Percentiles rank a stretch among this genome's conserved stretches.
Evolutionary conservation across 2,329 filamentous ascomycete genomes (phyloP).

Genomic region (Aotearoamyces nothofagi): DNA sequence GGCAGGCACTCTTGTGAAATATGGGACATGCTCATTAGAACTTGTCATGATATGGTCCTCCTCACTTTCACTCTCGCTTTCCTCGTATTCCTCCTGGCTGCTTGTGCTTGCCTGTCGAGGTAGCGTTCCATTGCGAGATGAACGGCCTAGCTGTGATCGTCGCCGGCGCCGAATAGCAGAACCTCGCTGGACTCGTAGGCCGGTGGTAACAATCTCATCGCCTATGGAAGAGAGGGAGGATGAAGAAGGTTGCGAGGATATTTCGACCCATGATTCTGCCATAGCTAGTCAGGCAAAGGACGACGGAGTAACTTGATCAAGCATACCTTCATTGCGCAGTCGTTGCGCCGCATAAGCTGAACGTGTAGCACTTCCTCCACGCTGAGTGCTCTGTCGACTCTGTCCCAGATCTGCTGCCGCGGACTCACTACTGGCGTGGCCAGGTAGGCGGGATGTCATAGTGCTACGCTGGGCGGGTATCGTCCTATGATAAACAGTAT

Average conservation of each 20-base stretch:
- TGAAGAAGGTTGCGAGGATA: conserved; percentile 83
- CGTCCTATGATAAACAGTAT: no score
- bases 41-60: conserved; percentile 54
- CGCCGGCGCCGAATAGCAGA: conserved; percentile 45
- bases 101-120: conserved; percentile 35
- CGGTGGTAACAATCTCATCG: conserved; percentile 85
- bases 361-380: no score
- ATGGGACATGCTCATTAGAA: conserved; percentile 36
- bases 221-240: conserved; percentile 76
- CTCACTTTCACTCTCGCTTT: conserved; percentile 81
- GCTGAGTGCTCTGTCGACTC: no score
- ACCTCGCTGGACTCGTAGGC: conserved; percentile 58
- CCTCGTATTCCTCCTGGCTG: conserved; percentile 89
- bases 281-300: conserved; percentile 11
- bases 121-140: conserved; percentile 24
- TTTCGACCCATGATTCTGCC: conserved; percentile 89
- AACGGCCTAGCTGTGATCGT: conserved; percentile 22
- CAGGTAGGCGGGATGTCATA: no score
- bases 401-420: no score
- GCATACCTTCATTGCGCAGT: conserved; percentile 4
- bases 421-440: no score
- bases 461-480: no score
- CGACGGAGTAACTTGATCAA: not conserved
- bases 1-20: no score
- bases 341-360: conserved; percentile 1